Conservation (phyloP, 441 rosid species). For the Erodium texanum region DNA sequence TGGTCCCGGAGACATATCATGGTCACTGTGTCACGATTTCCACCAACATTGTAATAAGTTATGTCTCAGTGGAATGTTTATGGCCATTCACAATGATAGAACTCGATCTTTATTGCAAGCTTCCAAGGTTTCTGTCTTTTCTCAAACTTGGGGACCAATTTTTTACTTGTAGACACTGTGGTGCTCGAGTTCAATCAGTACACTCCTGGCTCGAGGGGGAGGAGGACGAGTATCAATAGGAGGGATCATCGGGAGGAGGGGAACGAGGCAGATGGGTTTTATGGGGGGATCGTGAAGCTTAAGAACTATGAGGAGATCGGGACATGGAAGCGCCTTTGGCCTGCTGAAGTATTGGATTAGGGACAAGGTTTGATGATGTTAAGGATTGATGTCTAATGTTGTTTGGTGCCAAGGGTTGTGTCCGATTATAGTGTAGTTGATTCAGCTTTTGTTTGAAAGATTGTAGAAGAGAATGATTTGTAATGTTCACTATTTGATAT, state of each 20-base stretch:
- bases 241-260: slow-evolving; percentile 78
- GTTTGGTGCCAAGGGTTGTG: no score
- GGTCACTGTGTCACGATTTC: slow-evolving; percentile 47
- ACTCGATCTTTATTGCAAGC: slow-evolving; percentile 22
- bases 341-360: slow-evolving; percentile 49
- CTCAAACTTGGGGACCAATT: background rate
- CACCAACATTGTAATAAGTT: slow-evolving; percentile 46
- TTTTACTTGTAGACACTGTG: slow-evolving; percentile 41
- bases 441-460: no score
- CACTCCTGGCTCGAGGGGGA: slow-evolving; percentile 67
- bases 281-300: slow-evolving; percentile 69
- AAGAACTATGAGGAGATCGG: slow-evolving; percentile 38
- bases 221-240: slow-evolving; percentile 40
- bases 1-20: slow-evolving; percentile 47
- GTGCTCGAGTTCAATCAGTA: slow-evolving; percentile 73
- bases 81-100: slow-evolving; percentile 43
- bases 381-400: no score
- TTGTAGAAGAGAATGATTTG: no score
- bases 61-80: slow-evolving; percentile 45
- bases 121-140: slow-evolving; percentile 17
- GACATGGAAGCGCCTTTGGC: slow-evolving; percentile 67
- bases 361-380: no score
- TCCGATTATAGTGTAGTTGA: no score
- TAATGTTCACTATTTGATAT: no score
- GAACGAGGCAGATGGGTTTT: slow-evolving; percentile 71